Evolutionary conservation across 179 eudicot genomes (phyloP).

Genomic region (Amaranthus tricolor): DNA sequence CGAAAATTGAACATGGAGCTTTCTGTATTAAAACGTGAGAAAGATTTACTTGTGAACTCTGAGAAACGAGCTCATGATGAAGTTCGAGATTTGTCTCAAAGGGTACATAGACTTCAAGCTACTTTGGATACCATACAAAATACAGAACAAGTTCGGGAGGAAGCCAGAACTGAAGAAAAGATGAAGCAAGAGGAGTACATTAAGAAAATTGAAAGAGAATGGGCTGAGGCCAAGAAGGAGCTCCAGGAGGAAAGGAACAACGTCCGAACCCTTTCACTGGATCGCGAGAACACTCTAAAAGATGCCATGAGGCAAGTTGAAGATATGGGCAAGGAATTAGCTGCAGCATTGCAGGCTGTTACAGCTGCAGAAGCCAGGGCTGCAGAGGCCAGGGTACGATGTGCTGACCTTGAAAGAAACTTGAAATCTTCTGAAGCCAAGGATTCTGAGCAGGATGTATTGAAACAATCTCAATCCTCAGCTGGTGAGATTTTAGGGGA

Average conservation of each 20-base stretch:
- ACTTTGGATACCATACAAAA: conserved; percentile 80
- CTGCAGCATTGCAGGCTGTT: conserved; percentile 61
- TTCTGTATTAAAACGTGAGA: conserved; percentile 72
- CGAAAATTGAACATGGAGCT: conserved; percentile 84
- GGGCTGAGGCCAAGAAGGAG: conserved; percentile 94
- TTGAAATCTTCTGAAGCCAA: conserved; percentile 39
- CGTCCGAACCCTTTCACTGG: conserved; percentile 57
- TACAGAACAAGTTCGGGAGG: conserved; percentile 83
- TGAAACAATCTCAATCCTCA: conserved; percentile 35
- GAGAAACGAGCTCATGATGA: conserved; percentile 93
- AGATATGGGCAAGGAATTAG: conserved; percentile 68
- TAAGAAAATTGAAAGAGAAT: conserved; percentile 80
- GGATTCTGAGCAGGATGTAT: conserved; percentile 39
- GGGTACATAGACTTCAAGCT: conserved; percentile 86
- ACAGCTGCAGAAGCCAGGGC: conserved; percentile 83
- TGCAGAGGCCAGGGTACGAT: conserved; percentile 77
- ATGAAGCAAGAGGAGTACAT: conserved; percentile 74
- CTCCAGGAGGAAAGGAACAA: conserved; percentile 72
- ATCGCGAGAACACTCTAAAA: conserved; percentile 60
- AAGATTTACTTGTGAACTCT: conserved; percentile 66
- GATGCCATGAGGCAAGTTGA: conserved; percentile 79
- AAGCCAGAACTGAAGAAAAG: conserved; percentile 72
- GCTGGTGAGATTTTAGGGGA: conserved; percentile 40
- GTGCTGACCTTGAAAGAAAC: conserved; percentile 59
- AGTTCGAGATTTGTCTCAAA: conserved; percentile 80